Base-by-base conservation (phyloP, 1,139 yeast species). In the Ogataea hybrid region DNA sequence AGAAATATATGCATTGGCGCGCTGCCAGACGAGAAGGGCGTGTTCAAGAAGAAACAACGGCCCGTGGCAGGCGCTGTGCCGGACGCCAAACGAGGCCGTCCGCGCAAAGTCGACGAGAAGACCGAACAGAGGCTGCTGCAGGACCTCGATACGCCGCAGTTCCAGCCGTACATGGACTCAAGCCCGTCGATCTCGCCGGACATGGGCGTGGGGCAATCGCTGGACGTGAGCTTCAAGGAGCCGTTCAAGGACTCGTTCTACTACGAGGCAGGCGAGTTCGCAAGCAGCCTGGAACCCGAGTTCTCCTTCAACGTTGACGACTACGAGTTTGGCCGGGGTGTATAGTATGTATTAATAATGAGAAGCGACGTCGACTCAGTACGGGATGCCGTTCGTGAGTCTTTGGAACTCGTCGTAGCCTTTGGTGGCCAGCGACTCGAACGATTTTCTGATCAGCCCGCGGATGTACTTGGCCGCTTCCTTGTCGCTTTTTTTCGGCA, bases 371-470 rank as follows among this genome's bases (percentile, higher is more conserved):
- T 14, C 11, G n/a, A 6, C 12, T 31, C 69, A 88, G 59, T 89
- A 90, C 14, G 97, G 97, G 63, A 92, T 92, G 48, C 98, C 98
- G 60, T 92, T 92, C 35, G 98, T 92, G 51, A 92, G 62, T 58
- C 95, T 75, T 67, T 94, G 99, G 79, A 94, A 94, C 68, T 90
- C 97, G 62, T 94, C 99, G 63, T 94, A 94, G 17, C 97, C 97
- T 64, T 84, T 85, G 32, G 98, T 92, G 59, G 83, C 88, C 57
- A 80, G 69, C 66, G 95, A 84, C 63, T 90, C 97, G 68, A 81
- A 84, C 47, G 95, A 82, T 68, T 84, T 85, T 52, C 71, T 74
- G 48, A 94, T 83, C 64, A 94, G 75, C 2, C 80, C 75, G 50
- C 86, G 74, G 80, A 94, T 84, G 56, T 75, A 78, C 34, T 71